Evolutionary conservation across 2,329 filamentous ascomycete species (phyloP), one percentile per base, ranked within the genome.

Genomic region (Botrytis deweyae): DNA sequence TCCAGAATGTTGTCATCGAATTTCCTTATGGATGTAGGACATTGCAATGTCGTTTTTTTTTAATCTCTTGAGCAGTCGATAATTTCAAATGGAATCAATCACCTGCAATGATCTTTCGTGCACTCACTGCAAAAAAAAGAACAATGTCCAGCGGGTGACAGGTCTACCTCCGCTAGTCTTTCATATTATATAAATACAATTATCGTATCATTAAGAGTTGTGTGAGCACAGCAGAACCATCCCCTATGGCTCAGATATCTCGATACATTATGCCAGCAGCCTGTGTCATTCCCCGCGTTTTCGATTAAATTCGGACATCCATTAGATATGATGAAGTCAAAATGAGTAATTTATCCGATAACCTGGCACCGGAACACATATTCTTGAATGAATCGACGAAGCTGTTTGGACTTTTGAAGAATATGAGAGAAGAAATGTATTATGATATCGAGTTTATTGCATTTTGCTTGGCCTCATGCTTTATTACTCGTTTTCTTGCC

Each of bases 181-280:
- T 22, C 44, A 22, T 22, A 22, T 22, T 7, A 20, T 22, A 46
- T 46, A 8, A 46, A 8, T 22, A 25, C 25, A 4, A 10, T 25
- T 25, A 10, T 25, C 20, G 4, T 49, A 4, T 1, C 22, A 25
- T 10, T 3, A 25, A 25, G 4, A 4, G 6, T 25, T 4, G 0
- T 8, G 20, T 25, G 46, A 25, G 9, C 20, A 25, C 18, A 46
- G 2, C 12, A 5, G 3, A n/a, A 14, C 4, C 12, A 16, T 7
- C 25, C 25, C 25, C 1, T 4, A n/a, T n/a, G 10, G 12, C 1
- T 7, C 2, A 55, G 25, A 55, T 55, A 52, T 16, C 10, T n/a
- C 4, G 49, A 52, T 52, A n/a, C 25, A 3, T 49, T 49, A 20
- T 22, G 18, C 20, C 18, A 7, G 20, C 20, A 9, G 44, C 44